Evolutionary conservation across 2,329 filamentous ascomycete genomes (phyloP).

Genomic region (Coniochaeta sp.): DNA sequence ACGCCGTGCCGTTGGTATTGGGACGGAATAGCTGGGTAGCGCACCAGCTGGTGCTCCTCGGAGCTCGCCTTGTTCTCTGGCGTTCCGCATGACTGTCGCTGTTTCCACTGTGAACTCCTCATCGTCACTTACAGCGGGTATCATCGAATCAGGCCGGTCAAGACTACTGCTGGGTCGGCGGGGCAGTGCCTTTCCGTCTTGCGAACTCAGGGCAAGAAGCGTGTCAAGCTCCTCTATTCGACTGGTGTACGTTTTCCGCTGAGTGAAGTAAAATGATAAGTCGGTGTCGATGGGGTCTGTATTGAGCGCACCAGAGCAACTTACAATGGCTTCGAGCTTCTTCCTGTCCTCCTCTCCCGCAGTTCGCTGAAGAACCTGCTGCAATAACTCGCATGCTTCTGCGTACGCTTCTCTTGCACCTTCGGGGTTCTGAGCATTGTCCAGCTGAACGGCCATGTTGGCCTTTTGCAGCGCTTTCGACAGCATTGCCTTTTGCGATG

Average conservation of each 20-base stretch:
- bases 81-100: constrained; percentile 43
- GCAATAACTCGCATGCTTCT: constrained; percentile 82
- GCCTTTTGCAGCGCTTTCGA: constrained; percentile 94
- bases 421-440: constrained; percentile 93
- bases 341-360: constrained; percentile 78
- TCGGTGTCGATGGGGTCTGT: constrained; percentile 3
- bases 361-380: constrained; percentile 81
- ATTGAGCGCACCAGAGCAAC: constrained; percentile 26
- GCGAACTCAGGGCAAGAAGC: constrained; percentile 35
- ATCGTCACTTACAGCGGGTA: constrained; percentile 22
- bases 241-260: constrained; percentile 85
- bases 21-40: constrained; percentile 18
- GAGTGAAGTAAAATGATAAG: constrained; percentile 17
- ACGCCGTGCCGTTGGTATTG: constrained; percentile 15
- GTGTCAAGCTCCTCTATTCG: constrained; percentile 82
- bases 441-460: constrained; percentile 88
- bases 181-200: constrained; percentile 70
- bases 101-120: constrained; percentile 43
- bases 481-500: constrained; percentile 89
- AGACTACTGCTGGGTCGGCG: constrained; percentile 55
- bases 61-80: constrained; percentile 27
- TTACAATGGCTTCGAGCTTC: constrained; percentile 89
- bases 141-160: constrained; percentile 30
- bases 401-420: constrained; percentile 84
- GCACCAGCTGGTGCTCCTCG: constrained; percentile 13